Evolutionary conservation across 805 yeast genomes (phyloP), one percentile per base, ranked within the genome.

Genomic region (Candida nanaspora): DNA sequence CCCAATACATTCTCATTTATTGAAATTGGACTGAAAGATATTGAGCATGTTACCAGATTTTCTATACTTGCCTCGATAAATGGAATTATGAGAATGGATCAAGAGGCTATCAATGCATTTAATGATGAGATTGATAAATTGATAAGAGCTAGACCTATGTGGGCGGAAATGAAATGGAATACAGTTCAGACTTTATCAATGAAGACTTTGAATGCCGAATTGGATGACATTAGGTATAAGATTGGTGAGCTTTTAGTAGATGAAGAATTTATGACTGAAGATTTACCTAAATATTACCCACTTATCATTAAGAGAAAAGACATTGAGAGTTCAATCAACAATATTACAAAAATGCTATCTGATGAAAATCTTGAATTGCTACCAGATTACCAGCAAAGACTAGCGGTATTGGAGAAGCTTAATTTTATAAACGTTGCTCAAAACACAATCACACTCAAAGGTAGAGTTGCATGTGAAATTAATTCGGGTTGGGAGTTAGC

Each of bases 351-450:
- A 36, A 64, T 82, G 37, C 74, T 88, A 47, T 82, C 95, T 1
- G 95, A 86, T 44, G 95, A 89, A 50, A 93, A 89, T 53, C 65
- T 93, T 52, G 96, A 86, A 48, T 66, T 93, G 35, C 68, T 93
- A 29, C 98, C 98, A 0, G 96, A 93, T 56, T 93, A 93, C 56
- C 94, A 87, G 54, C 95, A 86, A 59, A 76, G 98, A 50, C 65
- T 93, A 31, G 73, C 72, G 31, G 96, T 93, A 3, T 68, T 93
- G 42, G 74, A 78, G 51, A 76, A 74, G n/a, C 67, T 88, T n/a
- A 86, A 77, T 13, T 93, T 84, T 56, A 80, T 93, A 33, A 96
- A 91, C 53, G 68, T 68, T 6, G 72, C 77, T 36, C 53, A 57
- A 40, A 73, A 83, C 49, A 89, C 86, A 43, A 93, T 86, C 18